Conservation (phyloP, 768 basidiomycete genomes). For the Leccinum subgranulosum region DNA sequence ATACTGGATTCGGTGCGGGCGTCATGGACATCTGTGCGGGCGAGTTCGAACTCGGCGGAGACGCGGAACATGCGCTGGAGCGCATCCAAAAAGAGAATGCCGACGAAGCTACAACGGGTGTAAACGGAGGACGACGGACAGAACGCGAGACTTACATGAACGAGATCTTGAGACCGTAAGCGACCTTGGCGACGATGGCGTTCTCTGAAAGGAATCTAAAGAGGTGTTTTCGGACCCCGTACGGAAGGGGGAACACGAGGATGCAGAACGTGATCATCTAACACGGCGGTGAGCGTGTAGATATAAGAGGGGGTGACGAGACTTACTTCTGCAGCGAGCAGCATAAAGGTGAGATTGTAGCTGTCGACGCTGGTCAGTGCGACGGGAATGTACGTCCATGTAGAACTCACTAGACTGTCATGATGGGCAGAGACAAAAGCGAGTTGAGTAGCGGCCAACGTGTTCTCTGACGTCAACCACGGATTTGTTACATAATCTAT, state of each 20-base stretch:
- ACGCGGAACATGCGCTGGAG: slow-evolving; percentile 90
- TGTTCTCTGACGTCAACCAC: slow-evolving; percentile 29
- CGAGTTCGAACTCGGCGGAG: slow-evolving; percentile 64
- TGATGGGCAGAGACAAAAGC: slow-evolving; percentile 19
- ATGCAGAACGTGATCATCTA: slow-evolving; percentile 83
- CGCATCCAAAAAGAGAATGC: slow-evolving; percentile 85
- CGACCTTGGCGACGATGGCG: slow-evolving; percentile 73
- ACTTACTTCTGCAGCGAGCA: slow-evolving; percentile 69
- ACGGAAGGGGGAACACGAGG: slow-evolving; percentile 84
- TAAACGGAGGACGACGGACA: slow-evolving; percentile 1
- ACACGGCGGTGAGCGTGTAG: background rate
- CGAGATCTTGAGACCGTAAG: slow-evolving; percentile 89
- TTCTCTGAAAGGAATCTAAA: slow-evolving; percentile 73
- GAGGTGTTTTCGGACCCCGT: slow-evolving; percentile 61
- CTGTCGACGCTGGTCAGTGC: slow-evolving; percentile 34
- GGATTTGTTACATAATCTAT: slow-evolving; percentile 23
- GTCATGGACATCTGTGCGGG: slow-evolving; percentile 58
- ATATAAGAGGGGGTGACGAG: background rate
- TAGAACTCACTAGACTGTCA: slow-evolving; percentile 47
- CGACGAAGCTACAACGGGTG: slow-evolving; percentile 61
- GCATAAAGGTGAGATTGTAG: slow-evolving; percentile 77
- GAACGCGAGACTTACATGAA: slow-evolving; percentile 68
- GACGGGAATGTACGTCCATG: too few relatives aligned
- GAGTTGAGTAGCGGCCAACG: slow-evolving; percentile 13
- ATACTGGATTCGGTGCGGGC: slow-evolving; percentile 82